phyloP scores from a whole-genome alignment of 106 monocot genomes.

The Dendrobium chrysotoxum region DNA sequence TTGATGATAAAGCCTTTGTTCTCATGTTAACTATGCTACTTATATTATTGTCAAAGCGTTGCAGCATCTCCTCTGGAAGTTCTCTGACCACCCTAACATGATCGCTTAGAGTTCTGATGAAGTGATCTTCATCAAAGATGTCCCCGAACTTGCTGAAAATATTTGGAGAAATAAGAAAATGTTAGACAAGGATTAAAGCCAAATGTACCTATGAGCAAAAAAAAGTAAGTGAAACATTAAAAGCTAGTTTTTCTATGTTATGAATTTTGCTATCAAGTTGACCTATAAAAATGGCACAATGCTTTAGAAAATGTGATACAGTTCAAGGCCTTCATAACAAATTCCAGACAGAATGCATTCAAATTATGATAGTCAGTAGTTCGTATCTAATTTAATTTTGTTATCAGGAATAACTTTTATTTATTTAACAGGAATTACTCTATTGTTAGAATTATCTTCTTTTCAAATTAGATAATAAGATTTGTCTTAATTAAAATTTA shows the following conservation, averaged over 20 bases:
- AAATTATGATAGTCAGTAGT: too few species aligned
- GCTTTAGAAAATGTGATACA: too few species aligned
- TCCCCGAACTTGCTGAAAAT: constrained; percentile 89
- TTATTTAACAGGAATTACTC: too few species aligned
- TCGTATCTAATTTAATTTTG: too few species aligned
- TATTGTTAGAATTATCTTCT: too few species aligned
- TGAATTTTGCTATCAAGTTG: too few species aligned
- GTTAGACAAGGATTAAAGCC: background rate
- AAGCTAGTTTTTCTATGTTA: background rate
- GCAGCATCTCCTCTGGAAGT: constrained; percentile 68
- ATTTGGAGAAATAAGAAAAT: constrained; percentile 9
- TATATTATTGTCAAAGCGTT: constrained; percentile 77
- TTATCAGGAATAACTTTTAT: too few species aligned
- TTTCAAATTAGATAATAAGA: too few species aligned
- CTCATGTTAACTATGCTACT: constrained; percentile 92
- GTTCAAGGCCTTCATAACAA: too few species aligned
- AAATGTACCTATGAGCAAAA: background rate
- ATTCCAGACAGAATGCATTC: too few species aligned
- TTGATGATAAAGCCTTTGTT: constrained; percentile 73
- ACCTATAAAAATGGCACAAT: too few species aligned
- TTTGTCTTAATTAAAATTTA: too few species aligned
- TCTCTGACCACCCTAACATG: constrained; percentile 75
- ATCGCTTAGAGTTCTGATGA: constrained; percentile 60
- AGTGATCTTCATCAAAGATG: constrained; percentile 97
- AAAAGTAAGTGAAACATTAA: background rate